Evolutionary conservation across 495 filamentous ascomycete genomes (phyloP).

Genomic region (Achaetomiella virescens): DNA sequence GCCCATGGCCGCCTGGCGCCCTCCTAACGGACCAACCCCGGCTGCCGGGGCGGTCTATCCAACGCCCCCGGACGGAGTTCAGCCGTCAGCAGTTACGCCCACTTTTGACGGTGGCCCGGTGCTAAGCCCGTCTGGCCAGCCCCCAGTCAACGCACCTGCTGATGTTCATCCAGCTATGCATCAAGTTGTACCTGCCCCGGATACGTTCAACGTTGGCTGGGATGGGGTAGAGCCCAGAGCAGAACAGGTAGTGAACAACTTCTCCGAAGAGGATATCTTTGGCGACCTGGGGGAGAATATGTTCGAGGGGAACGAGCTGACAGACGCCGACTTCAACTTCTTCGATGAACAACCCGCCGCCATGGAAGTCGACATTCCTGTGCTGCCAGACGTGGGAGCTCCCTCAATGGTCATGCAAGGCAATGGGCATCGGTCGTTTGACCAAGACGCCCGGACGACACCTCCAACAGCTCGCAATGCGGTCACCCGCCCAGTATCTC

Average conservation of each 20-base stretch:
- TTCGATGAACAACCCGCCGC: constrained; percentile 56
- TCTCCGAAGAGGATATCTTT: constrained; percentile 57
- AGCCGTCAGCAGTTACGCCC: constrained; percentile 40
- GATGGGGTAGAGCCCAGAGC: constrained; percentile 32
- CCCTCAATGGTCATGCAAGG: constrained; percentile 5
- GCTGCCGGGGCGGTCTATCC: constrained; percentile 69
- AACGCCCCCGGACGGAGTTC: constrained; percentile 74
- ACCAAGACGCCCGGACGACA: constrained; percentile 2
- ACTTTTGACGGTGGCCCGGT: constrained; percentile 42
- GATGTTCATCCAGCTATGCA: constrained; percentile 27
- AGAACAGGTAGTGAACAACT: constrained; percentile 31
- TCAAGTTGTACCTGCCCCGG: constrained; percentile 11
- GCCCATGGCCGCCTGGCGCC: constrained; percentile 41
- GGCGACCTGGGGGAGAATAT: constrained; percentile 67
- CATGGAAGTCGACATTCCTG: constrained; percentile 32
- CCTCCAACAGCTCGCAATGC: not conserved
- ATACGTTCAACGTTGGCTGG: constrained; percentile 31
- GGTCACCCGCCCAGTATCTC: constrained; percentile 13
- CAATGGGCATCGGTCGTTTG: constrained; percentile 6
- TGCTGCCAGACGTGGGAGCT: constrained; percentile 12
- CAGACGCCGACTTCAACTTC: constrained; percentile 86
- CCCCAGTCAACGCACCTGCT: constrained; percentile 11
- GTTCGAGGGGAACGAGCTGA: constrained; percentile 76
- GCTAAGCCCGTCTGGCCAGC: constrained; percentile 42
- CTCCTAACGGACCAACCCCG: constrained; percentile 46